Percentiles rank a stretch among this genome's conserved stretches.
Conservation (phyloP, 1,139 yeast species). For the Scheffersomyces stambukii region DNA sequence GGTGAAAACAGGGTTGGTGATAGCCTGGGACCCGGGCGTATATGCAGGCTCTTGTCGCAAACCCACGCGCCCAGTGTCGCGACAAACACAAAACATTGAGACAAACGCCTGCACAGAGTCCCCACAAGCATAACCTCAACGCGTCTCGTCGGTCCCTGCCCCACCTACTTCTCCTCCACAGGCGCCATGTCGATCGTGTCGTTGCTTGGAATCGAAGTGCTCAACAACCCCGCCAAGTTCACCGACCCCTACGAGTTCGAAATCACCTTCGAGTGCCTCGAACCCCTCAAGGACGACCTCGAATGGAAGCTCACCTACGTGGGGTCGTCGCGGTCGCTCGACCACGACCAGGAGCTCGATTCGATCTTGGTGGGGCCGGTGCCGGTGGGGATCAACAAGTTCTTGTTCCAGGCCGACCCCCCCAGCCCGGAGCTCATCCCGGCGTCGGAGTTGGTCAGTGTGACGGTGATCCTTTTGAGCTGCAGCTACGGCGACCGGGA, state of each 20-base stretch:
- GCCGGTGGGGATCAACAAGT: conserved; percentile 94
- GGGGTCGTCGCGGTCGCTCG: conserved; percentile 88
- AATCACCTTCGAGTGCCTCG: conserved; percentile 94
- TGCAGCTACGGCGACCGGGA: conserved; percentile 93
- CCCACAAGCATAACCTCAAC: too few species aligned
- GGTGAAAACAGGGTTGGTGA: too few species aligned
- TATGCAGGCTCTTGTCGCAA: too few species aligned
- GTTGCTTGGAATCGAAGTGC: conserved; percentile 81
- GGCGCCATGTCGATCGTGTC: conserved; percentile 87
- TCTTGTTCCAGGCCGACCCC: conserved; percentile 90
- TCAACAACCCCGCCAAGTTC: conserved; percentile 94
- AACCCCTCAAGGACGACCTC: conserved; percentile 85
- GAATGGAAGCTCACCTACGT: conserved; percentile 98
- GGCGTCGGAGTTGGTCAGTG: conserved; percentile 90
- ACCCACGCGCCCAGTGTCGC: too few species aligned
- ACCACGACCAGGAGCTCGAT: conserved; percentile 95
- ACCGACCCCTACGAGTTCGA: conserved; percentile 93
- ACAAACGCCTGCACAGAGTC: too few species aligned
- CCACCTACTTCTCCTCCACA: too few species aligned
- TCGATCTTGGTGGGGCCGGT: conserved; percentile 96
- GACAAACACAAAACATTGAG: too few species aligned
- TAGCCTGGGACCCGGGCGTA: too few species aligned
- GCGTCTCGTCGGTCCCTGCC: too few species aligned
- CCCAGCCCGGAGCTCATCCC: conserved; percentile 96
- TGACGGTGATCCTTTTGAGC: conserved; percentile 86